Percentiles rank a stretch among this genome's conserved stretches.
These are phyloP conservation scores for Mycena amicta DNA, from an alignment of 768 basidiomycete genomes.

Conservation along the genomic window DNA sequence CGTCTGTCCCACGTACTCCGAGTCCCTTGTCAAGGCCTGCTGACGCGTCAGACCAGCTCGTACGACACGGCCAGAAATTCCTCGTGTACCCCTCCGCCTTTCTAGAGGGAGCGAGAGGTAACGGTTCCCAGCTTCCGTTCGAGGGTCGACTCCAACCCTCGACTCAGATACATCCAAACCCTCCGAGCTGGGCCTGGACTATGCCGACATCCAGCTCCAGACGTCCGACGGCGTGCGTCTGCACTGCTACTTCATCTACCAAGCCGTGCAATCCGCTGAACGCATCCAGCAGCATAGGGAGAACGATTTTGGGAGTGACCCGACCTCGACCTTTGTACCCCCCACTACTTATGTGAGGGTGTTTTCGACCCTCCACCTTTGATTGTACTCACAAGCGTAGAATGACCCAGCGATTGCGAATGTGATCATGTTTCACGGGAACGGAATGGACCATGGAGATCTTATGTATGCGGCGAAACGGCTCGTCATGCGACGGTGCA, in stretches of 20 bases:
- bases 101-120: background rate
- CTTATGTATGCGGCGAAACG: background rate
- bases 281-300: background rate
- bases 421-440: conserved; percentile 22
- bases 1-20: no score
- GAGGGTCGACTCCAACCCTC: background rate
- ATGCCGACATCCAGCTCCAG: background rate
- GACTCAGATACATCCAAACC: background rate
- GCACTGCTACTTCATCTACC: conserved; percentile 12
- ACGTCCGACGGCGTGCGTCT: conserved; percentile 16
- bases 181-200: background rate
- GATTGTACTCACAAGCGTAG: background rate
- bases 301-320: background rate
- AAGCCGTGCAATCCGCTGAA: conserved; percentile 2
- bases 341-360: conserved; percentile 3
- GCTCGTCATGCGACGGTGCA: conserved; percentile 2
- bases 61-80: conserved; percentile 21
- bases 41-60: background rate
- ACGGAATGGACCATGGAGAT: conserved; percentile 16
- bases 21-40: no score
- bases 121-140: background rate
- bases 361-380: background rate
- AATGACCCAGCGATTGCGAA: conserved; percentile 6
- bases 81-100: conserved; percentile 27
- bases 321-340: background rate